These are phyloP conservation scores for Aspergillus candidus DNA, from an alignment of 2,329 filamentous ascomycete genomes.

Conservation along the genomic window DNA sequence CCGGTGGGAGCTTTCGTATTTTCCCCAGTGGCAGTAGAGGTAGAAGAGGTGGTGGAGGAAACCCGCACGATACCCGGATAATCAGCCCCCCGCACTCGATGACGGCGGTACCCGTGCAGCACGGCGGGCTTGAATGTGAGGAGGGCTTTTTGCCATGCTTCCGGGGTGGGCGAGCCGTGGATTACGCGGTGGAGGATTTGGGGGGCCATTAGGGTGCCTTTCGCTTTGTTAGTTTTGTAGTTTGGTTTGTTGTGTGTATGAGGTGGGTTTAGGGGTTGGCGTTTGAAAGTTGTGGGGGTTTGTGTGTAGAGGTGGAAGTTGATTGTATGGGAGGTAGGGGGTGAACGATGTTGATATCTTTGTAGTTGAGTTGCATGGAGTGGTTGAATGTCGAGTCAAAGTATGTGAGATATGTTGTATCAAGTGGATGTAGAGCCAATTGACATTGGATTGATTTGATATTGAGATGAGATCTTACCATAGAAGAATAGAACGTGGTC, in stretches of 20 bases:
- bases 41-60: neutral
- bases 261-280: neutral
- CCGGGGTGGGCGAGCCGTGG: slow-evolving; percentile 54
- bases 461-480: slow-evolving; percentile 34
- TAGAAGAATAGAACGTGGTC: slow-evolving; percentile 59
- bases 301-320: too few species aligned
- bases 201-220: slow-evolving; percentile 69
- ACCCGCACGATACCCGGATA: slow-evolving; percentile 68
- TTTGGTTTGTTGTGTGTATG: slow-evolving; percentile 1
- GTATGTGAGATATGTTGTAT: neutral
- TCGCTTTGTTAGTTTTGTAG: slow-evolving; percentile 1
- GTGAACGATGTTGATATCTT: neutral
- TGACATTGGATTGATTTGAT: neutral
- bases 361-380: neutral
- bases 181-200: slow-evolving; percentile 81
- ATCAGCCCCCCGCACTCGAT: slow-evolving; percentile 62
- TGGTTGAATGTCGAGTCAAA: neutral
- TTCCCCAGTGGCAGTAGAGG: too few species aligned
- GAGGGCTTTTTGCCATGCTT: slow-evolving; percentile 45
- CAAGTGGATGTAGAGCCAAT: neutral
- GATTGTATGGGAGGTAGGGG: too few species aligned
- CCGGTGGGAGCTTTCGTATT: neutral
- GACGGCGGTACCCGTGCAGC: slow-evolving; percentile 66
- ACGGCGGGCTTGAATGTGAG: slow-evolving; percentile 68
- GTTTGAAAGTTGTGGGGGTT: slow-evolving; percentile 1